A percentile compares a stretch with the other conserved stretches of the same genome.
Conservation (phyloP, 306 rosid genomes). For the Fragaria vesca region DNA sequence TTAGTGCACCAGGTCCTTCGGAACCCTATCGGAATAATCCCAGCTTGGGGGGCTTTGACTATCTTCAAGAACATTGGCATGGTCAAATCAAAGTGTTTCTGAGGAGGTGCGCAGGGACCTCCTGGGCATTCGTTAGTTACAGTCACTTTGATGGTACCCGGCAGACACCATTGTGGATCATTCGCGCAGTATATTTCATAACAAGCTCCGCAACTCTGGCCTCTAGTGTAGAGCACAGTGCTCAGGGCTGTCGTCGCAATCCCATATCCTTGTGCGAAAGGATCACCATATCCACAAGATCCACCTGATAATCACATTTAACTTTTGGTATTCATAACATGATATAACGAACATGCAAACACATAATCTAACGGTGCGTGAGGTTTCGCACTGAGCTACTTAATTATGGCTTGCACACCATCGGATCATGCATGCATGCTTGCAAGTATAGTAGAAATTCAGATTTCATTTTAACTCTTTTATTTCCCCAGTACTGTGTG, state of each 20-base stretch:
- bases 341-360: neutral
- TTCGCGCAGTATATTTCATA: neutral
- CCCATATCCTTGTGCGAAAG: neutral
- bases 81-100: neutral
- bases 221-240: neutral
- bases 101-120: neutral
- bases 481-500: neutral
- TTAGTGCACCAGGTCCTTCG: neutral
- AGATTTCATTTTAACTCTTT: neutral
- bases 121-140: neutral
- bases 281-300: slow-evolving; percentile 6
- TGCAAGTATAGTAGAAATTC: too few species aligned
- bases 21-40: neutral
- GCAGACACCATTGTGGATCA: slow-evolving; percentile 1
- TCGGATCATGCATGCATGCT: too few species aligned
- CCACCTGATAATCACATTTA: neutral
- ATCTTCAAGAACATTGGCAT: neutral
- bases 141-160: neutral
- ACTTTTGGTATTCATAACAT: neutral
- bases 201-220: neutral
- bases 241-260: neutral
- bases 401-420: too few species aligned
- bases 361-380: too few species aligned
- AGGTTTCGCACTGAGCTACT: too few species aligned
- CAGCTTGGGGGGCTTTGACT: neutral